Base-by-base conservation (phyloP, 202 grass and related monocot genomes). In the Setaria viridis region DNA sequence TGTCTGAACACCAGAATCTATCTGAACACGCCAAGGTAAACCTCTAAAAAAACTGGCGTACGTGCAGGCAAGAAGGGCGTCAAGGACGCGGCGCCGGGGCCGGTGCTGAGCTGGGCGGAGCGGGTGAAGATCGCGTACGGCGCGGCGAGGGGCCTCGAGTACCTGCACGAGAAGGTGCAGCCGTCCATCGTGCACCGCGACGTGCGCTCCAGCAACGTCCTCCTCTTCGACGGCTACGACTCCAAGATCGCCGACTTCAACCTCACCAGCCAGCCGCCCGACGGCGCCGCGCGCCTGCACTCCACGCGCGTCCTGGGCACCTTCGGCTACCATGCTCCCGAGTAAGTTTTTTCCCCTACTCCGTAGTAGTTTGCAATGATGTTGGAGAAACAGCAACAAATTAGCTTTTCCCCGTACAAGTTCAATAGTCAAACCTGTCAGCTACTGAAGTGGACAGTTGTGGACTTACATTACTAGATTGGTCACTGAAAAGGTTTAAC, bases 241-340 rank as follows among this genome's bases (percentile, higher is more conserved):
- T 79, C 90, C n/a, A 92, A 92, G 67, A 58, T 92, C 45, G 87
- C 87, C 13, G 90, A 89, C 63, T 92, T 92, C 16, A 89, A 82
- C 82, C 53, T 92, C 6, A 89, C 63, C 19, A 81, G 57, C 80
- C 90, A 89, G 87, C 69, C 87, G 29, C 76, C 80, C 33, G 87
- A 92, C 50, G 80, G 86, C n/a, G 90, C 87, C 4, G 87, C 87
- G 3, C 80, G 80, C 15, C 76, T 92, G 2, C 87, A 92, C 67
- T 89, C 90, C 5, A 92, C 90, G 5, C 87, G 90, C 16, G 90
- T 89, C 42, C 70, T 92, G 1, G 90, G 90, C 10, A 87, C 90
- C 54, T 92, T 92, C 46, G 87, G 90, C 33, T 92, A 92, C 70
- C 90, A 92, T 77, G 90, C 90, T 15, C 90, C 87, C 4, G 87